A percentile compares a stretch with the other conserved stretches of the same genome.
phyloP scores from a whole-genome alignment of 129 eudicot species.

The Scalesia atractyloides region DNA sequence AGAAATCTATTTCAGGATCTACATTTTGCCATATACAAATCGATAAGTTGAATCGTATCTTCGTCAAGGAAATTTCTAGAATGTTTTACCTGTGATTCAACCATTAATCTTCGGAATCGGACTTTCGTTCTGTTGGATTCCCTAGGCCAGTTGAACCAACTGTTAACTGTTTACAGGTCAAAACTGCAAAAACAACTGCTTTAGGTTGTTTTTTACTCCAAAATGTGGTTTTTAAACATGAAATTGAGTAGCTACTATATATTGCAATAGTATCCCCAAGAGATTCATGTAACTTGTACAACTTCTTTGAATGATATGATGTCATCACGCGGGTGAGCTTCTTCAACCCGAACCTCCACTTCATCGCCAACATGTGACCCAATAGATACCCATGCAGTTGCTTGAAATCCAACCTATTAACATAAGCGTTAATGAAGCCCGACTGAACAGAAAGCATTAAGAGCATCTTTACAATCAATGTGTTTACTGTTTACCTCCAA shows the following conservation, averaged over 20 bases:
- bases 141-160: neutral
- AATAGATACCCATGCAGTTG: slow-evolving; percentile 64
- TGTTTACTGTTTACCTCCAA: slow-evolving; percentile 57
- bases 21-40: slow-evolving; percentile 10
- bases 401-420: slow-evolving; percentile 82
- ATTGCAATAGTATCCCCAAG: slow-evolving; percentile 15
- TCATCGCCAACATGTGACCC: slow-evolving; percentile 86
- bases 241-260: slow-evolving; percentile 2
- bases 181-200: slow-evolving; percentile 26
- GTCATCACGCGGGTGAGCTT: slow-evolving; percentile 87
- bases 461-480: neutral
- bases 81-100: slow-evolving; percentile 10
- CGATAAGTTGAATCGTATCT: slow-evolving; percentile 6
- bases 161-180: slow-evolving; percentile 28
- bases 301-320: slow-evolving; percentile 65
- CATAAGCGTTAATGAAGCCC: neutral
- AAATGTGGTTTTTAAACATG: neutral
- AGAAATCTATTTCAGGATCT: slow-evolving; percentile 1
- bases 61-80: slow-evolving; percentile 13
- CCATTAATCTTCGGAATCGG: slow-evolving; percentile 1
- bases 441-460: neutral
- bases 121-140: no score
- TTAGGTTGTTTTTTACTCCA: slow-evolving; percentile 17
- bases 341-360: slow-evolving; percentile 71
- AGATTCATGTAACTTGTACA: slow-evolving; percentile 28